Evolutionary conservation across 1,139 yeast genomes (phyloP), one percentile per base, ranked within the genome.

Genomic region (Nakaseomyces kungkrabaensis): DNA sequence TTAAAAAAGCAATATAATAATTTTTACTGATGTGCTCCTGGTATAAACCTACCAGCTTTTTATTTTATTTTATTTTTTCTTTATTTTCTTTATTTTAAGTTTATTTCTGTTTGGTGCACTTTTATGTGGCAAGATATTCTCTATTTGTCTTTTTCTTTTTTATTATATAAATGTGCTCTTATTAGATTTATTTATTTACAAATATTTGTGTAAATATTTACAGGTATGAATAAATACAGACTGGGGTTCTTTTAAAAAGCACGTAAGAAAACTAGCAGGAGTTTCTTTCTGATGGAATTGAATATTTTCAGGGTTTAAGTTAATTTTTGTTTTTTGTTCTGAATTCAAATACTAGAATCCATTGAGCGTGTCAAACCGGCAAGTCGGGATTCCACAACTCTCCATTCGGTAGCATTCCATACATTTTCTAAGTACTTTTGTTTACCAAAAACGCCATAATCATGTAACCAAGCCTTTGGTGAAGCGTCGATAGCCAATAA

Each of bases 401-500:
- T 74, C 94, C 94, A 85, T 64, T 85, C 82, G 49, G 83, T 77
- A 57, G 84, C 74, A 51, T 79, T 75, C 87, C 92, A 82, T 32
- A 77, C 76, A 58, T 82, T 82, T 56, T 82, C 82, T 60, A 85
- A 71, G 63, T 84, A 85, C 52, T 69, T 63, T 53, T 72, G 76
- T 66, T 85, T 85, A 50, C 94, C 94, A 63, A 74, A 83, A 4
- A 82, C 85, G 47, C 94, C 94, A 59, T 83, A 85, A 65, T 85
- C 92, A 53, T 77, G 68, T 50, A 84, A 67, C 69, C 81, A 85
- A 50, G 78, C 77, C 59, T 82, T 78, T 60, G 85, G 83, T 36
- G 86, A 80, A 8, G 80, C 84, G 65, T 85, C 90, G 48, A 85
- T 74, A 27, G 86, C 82, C 51, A 85, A 69, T 38, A 83, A 67